Base-by-base conservation (phyloP, 139 green algal species). In the Micractinium conductrix region DNA sequence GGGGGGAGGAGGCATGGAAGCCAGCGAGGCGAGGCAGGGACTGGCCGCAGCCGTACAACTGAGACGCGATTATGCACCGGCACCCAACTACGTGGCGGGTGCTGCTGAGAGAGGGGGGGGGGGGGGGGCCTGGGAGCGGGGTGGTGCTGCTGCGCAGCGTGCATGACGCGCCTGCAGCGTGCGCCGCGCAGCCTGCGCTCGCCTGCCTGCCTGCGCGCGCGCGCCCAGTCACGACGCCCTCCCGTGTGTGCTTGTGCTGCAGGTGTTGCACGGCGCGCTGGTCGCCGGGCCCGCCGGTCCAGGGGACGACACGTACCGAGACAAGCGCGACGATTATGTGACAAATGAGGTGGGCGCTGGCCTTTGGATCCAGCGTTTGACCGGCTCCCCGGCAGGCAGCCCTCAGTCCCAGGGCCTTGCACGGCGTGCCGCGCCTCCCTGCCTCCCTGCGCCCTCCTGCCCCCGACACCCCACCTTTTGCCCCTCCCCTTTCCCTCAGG, bases 211-310 rank as follows among this genome's bases (percentile, higher is more conserved):
- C 22, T 63, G 24, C 43, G 44, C 30, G 44, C 72, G 26, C 28
- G 38, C 35, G 30, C 12, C 3, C 65, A 45, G 33, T 14, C 22
- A 22, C 4, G 17, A n/a, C 26, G 26, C 62, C 62, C 19, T 24
- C 62, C 14, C 16, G 6, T 30, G 30, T 9, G 6, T 19, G 58
- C 58, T 38, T 35, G 26, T 69, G 62, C 62, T 28, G 26, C 67
- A 88, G 58, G 83, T 88, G 35, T 69, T 88, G 62, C 82, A 76
- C 19, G 85, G 85, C 35, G 85, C 85, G 44, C 85, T 88, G 44
- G 85, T 88, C 17, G 85, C 62, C 21, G 85, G 85, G 0, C 85
- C 85, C 24, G 40, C 40, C 22, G 79, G 79, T 19, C 79, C 79
- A 26, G 70, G 78, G 12, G 85, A 88, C n/a, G 40, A 86, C 53